Evolutionary conservation across 164 flowering plant genomes (phyloP).

Genomic region (Vitis rotundifolia): DNA sequence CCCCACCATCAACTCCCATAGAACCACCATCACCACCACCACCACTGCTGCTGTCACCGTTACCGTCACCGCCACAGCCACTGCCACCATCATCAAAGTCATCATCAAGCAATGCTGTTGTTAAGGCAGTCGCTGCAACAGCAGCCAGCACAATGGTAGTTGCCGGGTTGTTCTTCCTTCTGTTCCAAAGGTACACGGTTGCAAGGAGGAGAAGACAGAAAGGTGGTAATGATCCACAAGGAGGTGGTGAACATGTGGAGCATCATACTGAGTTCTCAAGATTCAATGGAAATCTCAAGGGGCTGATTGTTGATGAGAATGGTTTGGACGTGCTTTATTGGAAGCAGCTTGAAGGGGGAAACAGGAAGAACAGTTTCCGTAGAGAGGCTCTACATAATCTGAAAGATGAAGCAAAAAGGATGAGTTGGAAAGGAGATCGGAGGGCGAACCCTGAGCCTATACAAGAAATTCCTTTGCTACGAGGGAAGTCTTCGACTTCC

Average conservation of each 20-base stretch:
- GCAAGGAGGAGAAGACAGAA: constrained; percentile 12
- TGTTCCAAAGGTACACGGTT: constrained; percentile 26
- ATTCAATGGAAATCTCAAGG: constrained; percentile 55
- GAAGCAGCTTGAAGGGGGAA: constrained; percentile 53
- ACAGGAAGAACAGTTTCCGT: constrained; percentile 23
- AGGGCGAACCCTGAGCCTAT: constrained; percentile 16
- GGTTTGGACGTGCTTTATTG: constrained; percentile 91
- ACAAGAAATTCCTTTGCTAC: constrained; percentile 55
- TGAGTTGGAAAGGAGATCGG: constrained; percentile 4
- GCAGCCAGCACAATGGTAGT: constrained; percentile 64
- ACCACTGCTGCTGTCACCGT: not conserved
- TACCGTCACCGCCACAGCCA: constrained; percentile 2
- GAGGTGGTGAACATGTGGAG: not conserved
- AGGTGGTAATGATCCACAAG: not conserved
- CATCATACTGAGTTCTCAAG: constrained; percentile 25
- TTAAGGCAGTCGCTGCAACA: constrained; percentile 58
- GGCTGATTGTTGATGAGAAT: constrained; percentile 80
- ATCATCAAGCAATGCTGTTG: constrained; percentile 23
- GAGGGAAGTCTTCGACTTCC: constrained; percentile 45
- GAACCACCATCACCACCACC: constrained; percentile 7
- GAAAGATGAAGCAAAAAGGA: constrained; percentile 16
- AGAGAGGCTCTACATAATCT: constrained; percentile 21
- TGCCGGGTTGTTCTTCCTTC: constrained; percentile 55
- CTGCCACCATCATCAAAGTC: not conserved
- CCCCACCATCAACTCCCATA: not conserved